These are phyloP conservation scores for Citrullus amarus DNA, from an alignment of 306 rosid genomes.

Conservation along the genomic window DNA sequence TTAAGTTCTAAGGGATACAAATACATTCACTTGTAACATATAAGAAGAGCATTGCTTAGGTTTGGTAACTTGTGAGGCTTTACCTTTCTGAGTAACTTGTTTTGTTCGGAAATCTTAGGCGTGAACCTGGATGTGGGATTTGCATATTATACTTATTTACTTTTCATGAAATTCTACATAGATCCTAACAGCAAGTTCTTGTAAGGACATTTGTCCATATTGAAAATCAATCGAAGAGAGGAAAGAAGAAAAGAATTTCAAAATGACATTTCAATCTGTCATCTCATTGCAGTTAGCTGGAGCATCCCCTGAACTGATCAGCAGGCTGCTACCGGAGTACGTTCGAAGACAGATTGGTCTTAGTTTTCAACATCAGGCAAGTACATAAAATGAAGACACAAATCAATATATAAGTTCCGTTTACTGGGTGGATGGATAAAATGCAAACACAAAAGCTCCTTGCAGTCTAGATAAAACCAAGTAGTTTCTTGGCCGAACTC, in stretches of 20 bases:
- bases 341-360: slow-evolving; percentile 51
- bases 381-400: slow-evolving; percentile 41
- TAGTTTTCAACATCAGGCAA: slow-evolving; percentile 39
- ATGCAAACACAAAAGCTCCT: slow-evolving; percentile 22
- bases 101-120: background rate
- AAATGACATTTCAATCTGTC: background rate
- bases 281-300: slow-evolving; percentile 48
- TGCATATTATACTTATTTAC: background rate
- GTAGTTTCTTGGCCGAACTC: slow-evolving; percentile 32
- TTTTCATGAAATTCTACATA: background rate
- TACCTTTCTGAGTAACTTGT: background rate
- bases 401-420: slow-evolving; percentile 19
- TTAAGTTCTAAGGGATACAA: too few species aligned
- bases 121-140: background rate
- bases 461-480: slow-evolving; percentile 26
- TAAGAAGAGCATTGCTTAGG: background rate
- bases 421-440: slow-evolving; percentile 19
- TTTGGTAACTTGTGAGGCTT: background rate
- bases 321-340: slow-evolving; percentile 80
- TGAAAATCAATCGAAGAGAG: background rate
- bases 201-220: background rate
- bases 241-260: background rate
- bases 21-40: background rate
- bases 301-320: slow-evolving; percentile 69
- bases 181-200: background rate